These are phyloP conservation scores for Magnusiomyces fungicola DNA, from an alignment of 1,139 yeast species.

Conservation along the genomic window DNA sequence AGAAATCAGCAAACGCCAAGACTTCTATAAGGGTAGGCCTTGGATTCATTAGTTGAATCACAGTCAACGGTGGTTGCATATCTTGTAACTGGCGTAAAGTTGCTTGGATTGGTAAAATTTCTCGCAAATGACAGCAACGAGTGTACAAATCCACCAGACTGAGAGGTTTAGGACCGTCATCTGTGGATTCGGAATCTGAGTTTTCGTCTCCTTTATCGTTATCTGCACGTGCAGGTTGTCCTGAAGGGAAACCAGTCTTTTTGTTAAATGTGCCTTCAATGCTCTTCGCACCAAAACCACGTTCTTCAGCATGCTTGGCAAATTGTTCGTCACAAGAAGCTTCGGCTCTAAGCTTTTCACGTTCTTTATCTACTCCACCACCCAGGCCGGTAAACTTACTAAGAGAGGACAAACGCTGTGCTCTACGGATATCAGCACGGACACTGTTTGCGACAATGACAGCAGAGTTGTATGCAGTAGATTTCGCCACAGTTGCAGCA, in stretches of 20 bases:
- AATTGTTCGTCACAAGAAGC: constrained; percentile 24
- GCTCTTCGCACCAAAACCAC: constrained; percentile 28
- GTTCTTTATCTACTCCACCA: not conserved
- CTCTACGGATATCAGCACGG: constrained; percentile 9
- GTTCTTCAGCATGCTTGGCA: constrained; percentile 30
- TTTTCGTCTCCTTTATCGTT: constrained; percentile 2
- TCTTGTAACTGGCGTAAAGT: constrained; percentile 76
- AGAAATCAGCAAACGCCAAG: constrained; percentile 78
- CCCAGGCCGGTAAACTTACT: not conserved
- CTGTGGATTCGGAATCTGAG: not conserved
- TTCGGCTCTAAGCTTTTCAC: not conserved
- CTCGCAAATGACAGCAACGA: constrained; percentile 87
- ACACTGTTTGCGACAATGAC: constrained; percentile 28
- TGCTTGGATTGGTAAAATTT: constrained; percentile 88
- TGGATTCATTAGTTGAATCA: constrained; percentile 75
- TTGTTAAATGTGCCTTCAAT: constrained; percentile 17
- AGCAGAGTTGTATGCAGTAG: constrained; percentile 30
- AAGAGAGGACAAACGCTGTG: not conserved
- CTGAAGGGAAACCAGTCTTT: not conserved
- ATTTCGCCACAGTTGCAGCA: constrained; percentile 26
- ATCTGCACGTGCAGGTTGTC: not conserved
- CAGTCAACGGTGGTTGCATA: constrained; percentile 66
- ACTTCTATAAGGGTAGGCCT: constrained; percentile 87
- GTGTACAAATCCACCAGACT: constrained; percentile 68
- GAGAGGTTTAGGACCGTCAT: constrained; percentile 21